Evolutionary conservation across 805 yeast genomes (phyloP), one percentile per base, ranked within the genome.

Genomic region (Wickerhamomyces chambardii): DNA sequence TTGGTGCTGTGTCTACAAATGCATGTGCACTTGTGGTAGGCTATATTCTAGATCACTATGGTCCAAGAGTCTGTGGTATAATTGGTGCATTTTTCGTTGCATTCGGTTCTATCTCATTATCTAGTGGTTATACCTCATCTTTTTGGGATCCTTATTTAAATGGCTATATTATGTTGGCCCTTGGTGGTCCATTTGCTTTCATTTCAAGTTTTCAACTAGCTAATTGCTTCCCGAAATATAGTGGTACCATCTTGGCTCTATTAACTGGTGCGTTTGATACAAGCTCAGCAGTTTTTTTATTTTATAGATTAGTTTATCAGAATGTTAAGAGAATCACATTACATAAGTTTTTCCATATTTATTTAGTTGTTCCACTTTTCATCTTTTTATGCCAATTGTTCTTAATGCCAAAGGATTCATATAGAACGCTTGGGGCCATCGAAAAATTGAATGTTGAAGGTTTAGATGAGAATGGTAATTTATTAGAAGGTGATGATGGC

Each of bases 191-290:
- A 9, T 87, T 89, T 60, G 89, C 83, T 16, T 89, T 84, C 54
- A 87, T 90, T 38, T 80, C 95, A 15, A 76, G 86, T 41, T 87
- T 89, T 68, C 97, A 89, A 51, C 65, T 89, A 53, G 84, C 96
- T 6, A 89, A 87, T 53, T 72, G 84, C 19, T 84, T 87, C 59
- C 95, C 95, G 2, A 71, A 73, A 29, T 75, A 73, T 47, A 81
- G 95, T 4, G 96, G 96, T 0, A 68, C 84, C 31, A 67, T 87
- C 16, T 60, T 87, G 44, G 95, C 96, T 0, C 58, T 85, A 15
- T 60, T 89, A 34, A 85, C 96, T 0, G 97, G 97, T n/a, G 87
- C 95, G 1, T 87, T 89, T 52, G 97, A 90, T 56, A 70, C 95
- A 0, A 84, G 95, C 2, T 77, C 94, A n/a, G 96, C 95, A 0